A percentile compares a stretch with the other conserved stretches of the same genome.
phyloP scores from a whole-genome alignment of 371 early-diverging fungal genomes.

The Apophysomyces variabilis region DNA sequence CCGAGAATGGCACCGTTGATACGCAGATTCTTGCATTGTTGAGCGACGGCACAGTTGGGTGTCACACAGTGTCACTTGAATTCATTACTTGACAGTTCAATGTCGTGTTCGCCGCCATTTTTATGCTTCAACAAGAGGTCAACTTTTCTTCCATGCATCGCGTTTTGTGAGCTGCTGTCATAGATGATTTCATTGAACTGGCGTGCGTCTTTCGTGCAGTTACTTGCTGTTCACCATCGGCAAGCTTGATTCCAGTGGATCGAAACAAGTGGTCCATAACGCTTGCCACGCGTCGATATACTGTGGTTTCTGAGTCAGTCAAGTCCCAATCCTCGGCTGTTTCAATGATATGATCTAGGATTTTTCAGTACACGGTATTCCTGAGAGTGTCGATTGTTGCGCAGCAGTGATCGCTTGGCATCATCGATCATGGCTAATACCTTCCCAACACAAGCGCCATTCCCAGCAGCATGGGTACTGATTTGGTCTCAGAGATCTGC shows the following conservation, averaged over 20 bases:
- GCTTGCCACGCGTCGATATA: constrained; percentile 16
- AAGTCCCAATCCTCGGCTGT: constrained; percentile 18
- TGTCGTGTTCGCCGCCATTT: constrained; percentile 3
- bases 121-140: constrained; percentile 11
- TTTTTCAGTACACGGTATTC: constrained; percentile 10
- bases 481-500: not conserved
- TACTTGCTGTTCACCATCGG: constrained; percentile 7
- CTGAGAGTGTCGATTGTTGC: constrained; percentile 9
- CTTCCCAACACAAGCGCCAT: constrained; percentile 8
- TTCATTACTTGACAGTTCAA: constrained; percentile 4
- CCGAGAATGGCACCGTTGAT: constrained; percentile 11
- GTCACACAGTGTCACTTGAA: constrained; percentile 11
- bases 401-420: constrained; percentile 9
- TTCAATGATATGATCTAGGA: constrained; percentile 16
- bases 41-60: constrained; percentile 2
- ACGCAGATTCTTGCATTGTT: constrained; percentile 13
- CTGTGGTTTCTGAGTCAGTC: constrained; percentile 14
- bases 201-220: constrained; percentile 12
- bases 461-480: not conserved
- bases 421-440: constrained; percentile 6
- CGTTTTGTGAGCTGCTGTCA: not conserved
- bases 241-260: constrained; percentile 7
- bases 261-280: constrained; percentile 18
- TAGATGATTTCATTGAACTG: constrained; percentile 4
- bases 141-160: constrained; percentile 11